Evolutionary conservation across 1,139 yeast genomes (phyloP).

Genomic region (Suhomyces bribrorum): DNA sequence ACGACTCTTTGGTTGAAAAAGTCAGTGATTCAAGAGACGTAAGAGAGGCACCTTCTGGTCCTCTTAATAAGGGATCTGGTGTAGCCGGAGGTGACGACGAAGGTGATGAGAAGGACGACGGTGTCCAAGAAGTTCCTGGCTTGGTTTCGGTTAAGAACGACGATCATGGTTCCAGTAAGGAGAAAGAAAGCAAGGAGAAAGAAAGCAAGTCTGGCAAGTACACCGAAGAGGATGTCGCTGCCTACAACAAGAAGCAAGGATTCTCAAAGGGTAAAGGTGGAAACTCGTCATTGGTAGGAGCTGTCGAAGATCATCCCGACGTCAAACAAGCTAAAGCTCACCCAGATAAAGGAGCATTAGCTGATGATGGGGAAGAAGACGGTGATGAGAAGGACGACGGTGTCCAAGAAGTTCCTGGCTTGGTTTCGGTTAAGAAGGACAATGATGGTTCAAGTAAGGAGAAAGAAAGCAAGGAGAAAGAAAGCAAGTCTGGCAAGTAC

Average conservation of each 20-base stretch:
- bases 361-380: conserved; percentile 3
- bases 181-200: conserved; percentile 13
- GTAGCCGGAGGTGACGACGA: conserved; percentile 4
- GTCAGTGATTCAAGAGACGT: conserved; percentile 22
- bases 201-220: conserved; percentile 2
- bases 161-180: conserved; percentile 9
- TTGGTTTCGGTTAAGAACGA: conserved; percentile 7
- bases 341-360: conserved; percentile 8
- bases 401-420: conserved; percentile 15
- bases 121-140: conserved; percentile 11
- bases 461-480: conserved; percentile 10
- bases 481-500: conserved; percentile 1
- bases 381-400: conserved; percentile 9
- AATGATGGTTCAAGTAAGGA: conserved; percentile 8
- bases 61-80: conserved; percentile 7
- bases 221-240: conserved; percentile 26
- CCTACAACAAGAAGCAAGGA: conserved; percentile 33
- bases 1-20: not conserved
- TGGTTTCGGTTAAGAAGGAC: conserved; percentile 4
- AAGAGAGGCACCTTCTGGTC: conserved; percentile 23
- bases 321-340: conserved; percentile 26
- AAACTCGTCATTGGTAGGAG: conserved; percentile 10
- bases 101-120: conserved; percentile 2
- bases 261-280: conserved; percentile 14
- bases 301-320: conserved; percentile 24